phyloP scores from a whole-genome alignment of 129 eudicot species.

The Lonicera japonica region DNA sequence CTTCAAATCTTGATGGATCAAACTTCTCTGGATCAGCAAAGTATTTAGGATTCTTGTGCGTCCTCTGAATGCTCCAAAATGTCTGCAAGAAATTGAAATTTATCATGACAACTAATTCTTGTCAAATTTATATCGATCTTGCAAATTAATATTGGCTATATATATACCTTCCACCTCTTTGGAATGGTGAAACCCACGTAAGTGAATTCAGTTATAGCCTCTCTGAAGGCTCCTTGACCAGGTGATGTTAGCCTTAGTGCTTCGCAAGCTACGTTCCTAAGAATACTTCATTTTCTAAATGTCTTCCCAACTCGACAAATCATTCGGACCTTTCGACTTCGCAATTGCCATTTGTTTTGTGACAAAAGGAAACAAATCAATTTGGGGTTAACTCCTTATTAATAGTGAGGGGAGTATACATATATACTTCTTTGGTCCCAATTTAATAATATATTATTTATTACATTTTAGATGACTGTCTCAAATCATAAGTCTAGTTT shows the following conservation, averaged over 20 bases:
- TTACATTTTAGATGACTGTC: too few relatives aligned
- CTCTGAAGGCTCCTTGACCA: slow-evolving; percentile 13
- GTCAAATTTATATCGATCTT: background rate
- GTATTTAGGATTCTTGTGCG: slow-evolving; percentile 6
- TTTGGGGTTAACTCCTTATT: too few relatives aligned
- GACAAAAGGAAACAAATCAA: background rate
- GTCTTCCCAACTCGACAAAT: slow-evolving; percentile 11
- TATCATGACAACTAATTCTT: background rate
- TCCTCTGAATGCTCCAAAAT: slow-evolving; percentile 6
- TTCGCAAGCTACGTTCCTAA: background rate
- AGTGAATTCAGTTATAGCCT: slow-evolving; percentile 10
- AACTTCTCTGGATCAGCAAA: slow-evolving; percentile 7
- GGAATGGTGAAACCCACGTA: background rate
- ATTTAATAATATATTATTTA: too few relatives aligned
- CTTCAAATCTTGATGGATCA: slow-evolving; percentile 15
- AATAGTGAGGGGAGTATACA: too few relatives aligned
- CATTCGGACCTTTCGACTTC: slow-evolving; percentile 1
- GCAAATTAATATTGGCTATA: too few relatives aligned
- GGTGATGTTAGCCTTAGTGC: slow-evolving; percentile 12
- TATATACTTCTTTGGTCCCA: too few relatives aligned
- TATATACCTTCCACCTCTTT: slow-evolving; percentile 12
- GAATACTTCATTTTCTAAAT: slow-evolving; percentile 11
- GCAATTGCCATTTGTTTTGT: slow-evolving; percentile 9
- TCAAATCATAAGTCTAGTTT: too few relatives aligned
- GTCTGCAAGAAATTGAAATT: background rate